Evolutionary conservation across 352 stramenopile species (phyloP).

Genomic region (Globisporangium viniferum): DNA sequence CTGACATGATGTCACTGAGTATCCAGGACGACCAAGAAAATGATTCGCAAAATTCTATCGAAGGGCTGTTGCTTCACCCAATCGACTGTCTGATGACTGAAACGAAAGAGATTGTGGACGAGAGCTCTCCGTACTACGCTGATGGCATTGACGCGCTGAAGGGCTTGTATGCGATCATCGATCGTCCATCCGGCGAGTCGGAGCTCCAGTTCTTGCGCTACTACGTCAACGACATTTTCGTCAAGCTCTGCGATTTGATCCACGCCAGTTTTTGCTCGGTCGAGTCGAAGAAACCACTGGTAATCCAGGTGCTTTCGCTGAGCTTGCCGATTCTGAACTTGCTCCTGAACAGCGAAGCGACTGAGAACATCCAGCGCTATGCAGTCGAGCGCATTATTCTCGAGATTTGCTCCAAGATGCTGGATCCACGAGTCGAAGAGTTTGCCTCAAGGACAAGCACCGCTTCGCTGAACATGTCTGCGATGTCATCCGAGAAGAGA

Average conservation of each 20-base stretch:
- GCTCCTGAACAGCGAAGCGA: slow-evolving; percentile 54
- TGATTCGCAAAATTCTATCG: slow-evolving; percentile 19
- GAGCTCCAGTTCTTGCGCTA: slow-evolving; percentile 66
- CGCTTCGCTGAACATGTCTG: slow-evolving; percentile 31
- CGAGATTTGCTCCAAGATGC: slow-evolving; percentile 69
- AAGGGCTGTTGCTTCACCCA: slow-evolving; percentile 58
- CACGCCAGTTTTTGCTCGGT: slow-evolving; percentile 64
- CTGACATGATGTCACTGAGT: slow-evolving; percentile 47
- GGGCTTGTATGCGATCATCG: slow-evolving; percentile 74
- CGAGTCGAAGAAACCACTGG: slow-evolving; percentile 60
- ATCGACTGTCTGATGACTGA: slow-evolving; percentile 68
- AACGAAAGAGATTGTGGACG: slow-evolving; percentile 55
- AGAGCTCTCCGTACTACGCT: slow-evolving; percentile 46
- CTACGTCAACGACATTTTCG: slow-evolving; percentile 79
- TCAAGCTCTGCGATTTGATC: slow-evolving; percentile 71
- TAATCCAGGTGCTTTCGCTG: slow-evolving; percentile 69
- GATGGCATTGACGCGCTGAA: slow-evolving; percentile 79
- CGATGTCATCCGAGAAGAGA: slow-evolving; percentile 51
- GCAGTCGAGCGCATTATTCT: slow-evolving; percentile 76
- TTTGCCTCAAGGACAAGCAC: slow-evolving; percentile 40
- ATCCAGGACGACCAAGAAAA: slow-evolving; percentile 19
- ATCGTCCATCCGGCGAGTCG: slow-evolving; percentile 44
- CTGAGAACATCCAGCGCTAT: slow-evolving; percentile 66
- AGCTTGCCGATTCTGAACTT: slow-evolving; percentile 64
- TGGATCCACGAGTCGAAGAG: slow-evolving; percentile 68